Conservation (phyloP, 169 alveolate genomes). For the Plasmodium coatneyi region DNA sequence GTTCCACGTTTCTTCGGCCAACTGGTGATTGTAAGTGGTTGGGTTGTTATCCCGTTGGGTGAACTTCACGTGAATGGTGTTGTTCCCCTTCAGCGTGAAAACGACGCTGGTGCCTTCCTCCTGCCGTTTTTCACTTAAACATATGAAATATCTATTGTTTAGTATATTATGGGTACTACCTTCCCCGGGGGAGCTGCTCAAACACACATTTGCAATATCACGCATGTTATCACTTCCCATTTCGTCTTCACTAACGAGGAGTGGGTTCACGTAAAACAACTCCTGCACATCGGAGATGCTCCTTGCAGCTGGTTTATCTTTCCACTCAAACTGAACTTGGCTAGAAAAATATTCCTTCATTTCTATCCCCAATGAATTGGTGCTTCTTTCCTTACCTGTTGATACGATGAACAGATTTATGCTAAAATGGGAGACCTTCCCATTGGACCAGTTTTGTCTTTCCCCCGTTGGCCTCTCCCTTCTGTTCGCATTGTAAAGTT, state of each 20-base stretch:
- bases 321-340: not conserved
- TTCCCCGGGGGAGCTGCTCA: not conserved
- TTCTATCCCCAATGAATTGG: constrained; percentile 12
- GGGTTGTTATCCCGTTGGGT: not conserved
- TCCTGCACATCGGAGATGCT: constrained; percentile 14
- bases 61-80: constrained; percentile 34
- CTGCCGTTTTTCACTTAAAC: constrained; percentile 11
- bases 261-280: constrained; percentile 5
- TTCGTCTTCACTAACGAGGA: constrained; percentile 6
- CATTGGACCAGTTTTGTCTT: not conserved
- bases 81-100: constrained; percentile 34
- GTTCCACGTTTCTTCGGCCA: constrained; percentile 35
- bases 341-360: constrained; percentile 15
- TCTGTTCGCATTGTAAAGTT: not conserved
- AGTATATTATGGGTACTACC: not conserved
- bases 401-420: constrained; percentile 32
- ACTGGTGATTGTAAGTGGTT: not conserved
- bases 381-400: not conserved
- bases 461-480: not conserved
- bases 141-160: constrained; percentile 45
- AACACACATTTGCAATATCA: constrained; percentile 2
- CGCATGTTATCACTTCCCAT: not conserved
- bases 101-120: not conserved
- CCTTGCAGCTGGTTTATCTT: not conserved
- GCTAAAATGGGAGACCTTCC: not conserved